Evolutionary conservation across 2,329 filamentous ascomycete species (phyloP).

Genomic region (Gnomoniopsis smithogilvyi): DNA sequence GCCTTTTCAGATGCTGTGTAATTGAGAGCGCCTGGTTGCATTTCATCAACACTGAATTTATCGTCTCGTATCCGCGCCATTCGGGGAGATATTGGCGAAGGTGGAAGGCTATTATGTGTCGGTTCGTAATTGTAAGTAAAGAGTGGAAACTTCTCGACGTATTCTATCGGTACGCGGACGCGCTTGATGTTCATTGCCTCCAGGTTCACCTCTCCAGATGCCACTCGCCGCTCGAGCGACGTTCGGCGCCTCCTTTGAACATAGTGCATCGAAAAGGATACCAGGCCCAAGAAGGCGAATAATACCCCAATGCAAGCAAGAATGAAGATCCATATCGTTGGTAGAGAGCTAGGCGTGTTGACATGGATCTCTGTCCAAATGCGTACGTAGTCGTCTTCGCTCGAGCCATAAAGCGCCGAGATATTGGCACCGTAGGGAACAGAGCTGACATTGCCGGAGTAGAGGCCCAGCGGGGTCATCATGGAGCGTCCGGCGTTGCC

Average conservation of each 20-base stretch:
- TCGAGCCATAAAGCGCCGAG: conserved; percentile 49
- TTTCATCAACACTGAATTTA: conserved; percentile 7
- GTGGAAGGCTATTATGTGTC: conserved; percentile 33
- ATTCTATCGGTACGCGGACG: conserved; percentile 68
- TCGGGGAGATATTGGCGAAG: conserved; percentile 33
- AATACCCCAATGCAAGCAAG: conserved; percentile 70
- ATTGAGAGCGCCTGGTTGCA: conserved; percentile 8
- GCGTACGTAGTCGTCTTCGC: conserved; percentile 56
- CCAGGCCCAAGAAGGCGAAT: conserved; percentile 62
- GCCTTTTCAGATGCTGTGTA: conserved; percentile 20
- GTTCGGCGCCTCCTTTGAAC: conserved; percentile 70
- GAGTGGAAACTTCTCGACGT: conserved; percentile 72
- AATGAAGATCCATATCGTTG: conserved; percentile 79
- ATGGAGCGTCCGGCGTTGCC: conserved; percentile 62
- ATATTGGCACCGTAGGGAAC: conserved; percentile 59
- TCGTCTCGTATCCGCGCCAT: conserved; percentile 6
- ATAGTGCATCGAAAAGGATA: conserved; percentile 71
- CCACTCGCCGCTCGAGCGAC: conserved; percentile 66
- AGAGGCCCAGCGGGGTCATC: conserved; percentile 69
- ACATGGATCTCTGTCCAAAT: conserved; percentile 56
- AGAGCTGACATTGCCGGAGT: conserved; percentile 70
- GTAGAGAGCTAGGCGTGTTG: conserved; percentile 48
- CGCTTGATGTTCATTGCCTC: conserved; percentile 83
- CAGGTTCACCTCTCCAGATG: conserved; percentile 77
- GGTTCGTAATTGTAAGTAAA: conserved; percentile 69